Percentiles rank a stretch among this genome's conserved stretches.
Conservation (phyloP, 2,329 filamentous ascomycete genomes). For the Coniochaeta ligniaria region DNA sequence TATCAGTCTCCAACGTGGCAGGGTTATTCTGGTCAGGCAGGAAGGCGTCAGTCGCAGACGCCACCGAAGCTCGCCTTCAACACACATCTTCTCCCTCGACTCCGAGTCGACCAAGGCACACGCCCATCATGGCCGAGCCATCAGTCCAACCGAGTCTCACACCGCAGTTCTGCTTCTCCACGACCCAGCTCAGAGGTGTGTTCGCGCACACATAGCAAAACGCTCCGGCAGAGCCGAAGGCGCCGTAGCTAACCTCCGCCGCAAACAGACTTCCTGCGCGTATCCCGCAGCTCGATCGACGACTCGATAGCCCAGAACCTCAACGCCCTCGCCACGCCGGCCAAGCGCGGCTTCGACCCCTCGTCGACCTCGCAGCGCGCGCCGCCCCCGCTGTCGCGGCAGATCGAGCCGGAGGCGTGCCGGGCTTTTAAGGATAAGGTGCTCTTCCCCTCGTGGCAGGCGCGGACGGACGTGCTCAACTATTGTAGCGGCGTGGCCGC, state of each 20-base stretch:
- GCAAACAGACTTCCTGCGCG: constrained; percentile 73
- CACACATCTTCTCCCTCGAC: constrained; percentile 9
- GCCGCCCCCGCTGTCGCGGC: constrained; percentile 38
- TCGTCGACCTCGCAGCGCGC: constrained; percentile 62
- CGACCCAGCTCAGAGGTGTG: constrained; percentile 55
- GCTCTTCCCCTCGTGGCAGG: constrained; percentile 84
- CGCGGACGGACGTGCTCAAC: constrained; percentile 71
- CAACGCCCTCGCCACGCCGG: constrained; percentile 78
- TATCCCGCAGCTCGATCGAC: constrained; percentile 79
- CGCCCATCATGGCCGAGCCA: constrained; percentile 35
- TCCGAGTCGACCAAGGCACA: constrained; percentile 9
- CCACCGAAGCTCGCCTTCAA: constrained; percentile 20
- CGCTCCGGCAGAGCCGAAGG: not conserved
- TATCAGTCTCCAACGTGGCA: constrained; percentile 28
- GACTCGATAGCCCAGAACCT: constrained; percentile 91
- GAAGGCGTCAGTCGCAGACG: constrained; percentile 29
- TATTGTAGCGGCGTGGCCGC: constrained; percentile 89
- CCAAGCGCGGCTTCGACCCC: constrained; percentile 68
- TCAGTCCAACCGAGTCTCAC: constrained; percentile 47
- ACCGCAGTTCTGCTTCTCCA: constrained; percentile 73
- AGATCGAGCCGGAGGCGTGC: constrained; percentile 59
- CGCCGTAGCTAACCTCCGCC: constrained; percentile 6
- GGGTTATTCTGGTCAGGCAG: constrained; percentile 38
- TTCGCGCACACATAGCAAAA: constrained; percentile 22
- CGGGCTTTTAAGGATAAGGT: constrained; percentile 66